These are phyloP conservation scores for Lyophyllum semitale DNA, from an alignment of 768 basidiomycete species.

Conservation along the genomic window DNA sequence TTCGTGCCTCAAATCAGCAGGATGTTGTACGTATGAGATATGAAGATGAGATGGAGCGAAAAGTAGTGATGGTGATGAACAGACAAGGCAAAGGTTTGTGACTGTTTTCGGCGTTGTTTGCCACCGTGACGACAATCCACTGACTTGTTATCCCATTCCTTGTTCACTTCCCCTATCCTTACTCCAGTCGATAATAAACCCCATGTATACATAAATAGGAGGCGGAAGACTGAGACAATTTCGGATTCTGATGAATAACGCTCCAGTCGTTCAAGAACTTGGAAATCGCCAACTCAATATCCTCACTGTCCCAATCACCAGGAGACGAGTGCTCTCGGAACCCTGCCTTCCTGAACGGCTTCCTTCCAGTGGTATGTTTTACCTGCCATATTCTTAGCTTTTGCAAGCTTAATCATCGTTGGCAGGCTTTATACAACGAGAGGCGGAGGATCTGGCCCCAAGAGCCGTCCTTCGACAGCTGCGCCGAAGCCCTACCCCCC, in stretches of 20 bases:
- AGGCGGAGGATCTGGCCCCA: slow-evolving; percentile 63
- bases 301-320: slow-evolving; percentile 21
- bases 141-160: not conserved
- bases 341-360: slow-evolving; percentile 71
- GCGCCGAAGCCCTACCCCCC: slow-evolving; percentile 44
- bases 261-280: slow-evolving; percentile 34
- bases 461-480: slow-evolving; percentile 58
- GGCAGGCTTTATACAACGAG: slow-evolving; percentile 70
- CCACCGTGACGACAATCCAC: not conserved
- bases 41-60: not conserved
- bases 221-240: not conserved
- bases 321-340: slow-evolving; percentile 45
- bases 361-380: slow-evolving; percentile 58
- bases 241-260: slow-evolving; percentile 42
- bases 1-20: not conserved
- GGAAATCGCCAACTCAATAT: slow-evolving; percentile 19
- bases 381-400: slow-evolving; percentile 6
- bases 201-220: slow-evolving; percentile 17
- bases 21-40: not conserved
- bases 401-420: slow-evolving; percentile 22
- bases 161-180: not conserved
- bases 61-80: not conserved
- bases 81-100: not conserved
- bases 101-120: not conserved
- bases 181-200: not conserved